These are phyloP conservation scores for Papiliotrema terrestris DNA, from an alignment of 1,284 basidiomycete genomes.

Conservation along the genomic window DNA sequence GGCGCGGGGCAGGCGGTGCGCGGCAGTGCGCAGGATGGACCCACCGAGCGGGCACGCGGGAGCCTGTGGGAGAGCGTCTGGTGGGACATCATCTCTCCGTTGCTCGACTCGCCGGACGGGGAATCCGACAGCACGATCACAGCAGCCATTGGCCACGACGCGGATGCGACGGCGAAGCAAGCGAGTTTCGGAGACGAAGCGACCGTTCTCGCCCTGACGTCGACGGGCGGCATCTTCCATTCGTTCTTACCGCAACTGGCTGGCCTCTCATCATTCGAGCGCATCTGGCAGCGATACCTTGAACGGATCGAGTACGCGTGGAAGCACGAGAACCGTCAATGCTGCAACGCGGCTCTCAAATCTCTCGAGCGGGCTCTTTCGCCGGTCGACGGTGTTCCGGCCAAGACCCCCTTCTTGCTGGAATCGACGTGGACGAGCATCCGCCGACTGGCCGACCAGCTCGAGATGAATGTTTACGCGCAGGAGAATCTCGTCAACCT, in stretches of 20 bases:
- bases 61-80: slow-evolving; percentile 84
- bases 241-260: slow-evolving; percentile 73
- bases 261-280: slow-evolving; percentile 65
- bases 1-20: slow-evolving; percentile 68
- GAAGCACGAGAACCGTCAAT: slow-evolving; percentile 61
- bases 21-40: no score
- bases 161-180: no score
- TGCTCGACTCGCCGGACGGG: slow-evolving; percentile 63
- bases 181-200: slow-evolving; percentile 66
- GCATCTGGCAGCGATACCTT: slow-evolving; percentile 70
- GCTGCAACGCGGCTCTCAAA: slow-evolving; percentile 73
- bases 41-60: no score
- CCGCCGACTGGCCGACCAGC: slow-evolving; percentile 61
- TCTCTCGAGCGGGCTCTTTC: slow-evolving; percentile 73
- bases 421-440: slow-evolving; percentile 69
- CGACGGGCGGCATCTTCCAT: slow-evolving; percentile 76
- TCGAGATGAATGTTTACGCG: slow-evolving; percentile 61
- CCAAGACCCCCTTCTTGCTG: slow-evolving; percentile 27
- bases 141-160: no score
- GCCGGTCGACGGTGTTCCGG: background rate
- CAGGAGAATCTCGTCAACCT: slow-evolving; percentile 77
- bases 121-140: background rate
- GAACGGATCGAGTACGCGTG: slow-evolving; percentile 66
- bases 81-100: slow-evolving; percentile 83
- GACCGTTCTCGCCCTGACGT: slow-evolving; percentile 77